Base-by-base conservation (phyloP, 2,329 filamentous ascomycete genomes). In the Fusarium paranaense region DNA sequence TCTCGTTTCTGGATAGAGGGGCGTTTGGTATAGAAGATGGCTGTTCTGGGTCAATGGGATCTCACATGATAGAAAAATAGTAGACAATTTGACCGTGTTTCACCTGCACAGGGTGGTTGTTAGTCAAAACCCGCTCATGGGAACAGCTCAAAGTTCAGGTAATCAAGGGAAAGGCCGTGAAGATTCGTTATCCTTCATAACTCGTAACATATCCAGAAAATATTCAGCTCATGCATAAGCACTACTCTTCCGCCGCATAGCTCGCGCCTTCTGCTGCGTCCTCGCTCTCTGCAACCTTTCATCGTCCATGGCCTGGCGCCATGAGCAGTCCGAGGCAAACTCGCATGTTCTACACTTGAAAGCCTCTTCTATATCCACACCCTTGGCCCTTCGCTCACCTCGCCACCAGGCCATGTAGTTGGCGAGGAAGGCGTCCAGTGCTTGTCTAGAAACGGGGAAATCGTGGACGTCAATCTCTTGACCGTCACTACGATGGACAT, bases 331-430 rank as follows among this genome's bases (percentile, higher is more conserved):
- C 3, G 94, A 91, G 0, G 88, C 90, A 81, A 98, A 98, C 74
- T 97, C 95, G 79, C 96, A 98, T 27, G 88, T 90, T 22, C 90
- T 86, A 80, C 96, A 98, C 81, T 98, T 98, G 83, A 93, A 97
- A 0, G 94, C 94, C 76, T 98, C 95, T 78, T 95, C 92, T 8
- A 97, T 88, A 8, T 90, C 87, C 4, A 98, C 95, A 0, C 96
- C 96, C 9, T 87, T 87, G 0, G 95, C 90, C 59, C 88, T 84
- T 18, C 95, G 86, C 76, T 93, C 86, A 1, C 95, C 96, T 35
- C 89, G 90, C 96, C 96, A 98, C 95, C 95, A 98, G n/a, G 87
- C 81, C 89, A 98, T 90, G 72, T 93, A 92, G 4, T 90, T 87
- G 0, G 83, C 80, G 4, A 98, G 81, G 79, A 97, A 97, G 2